Evolutionary conservation across 2,329 filamentous ascomycete genomes (phyloP).

Genomic region (Colletotrichum gigasporum): DNA sequence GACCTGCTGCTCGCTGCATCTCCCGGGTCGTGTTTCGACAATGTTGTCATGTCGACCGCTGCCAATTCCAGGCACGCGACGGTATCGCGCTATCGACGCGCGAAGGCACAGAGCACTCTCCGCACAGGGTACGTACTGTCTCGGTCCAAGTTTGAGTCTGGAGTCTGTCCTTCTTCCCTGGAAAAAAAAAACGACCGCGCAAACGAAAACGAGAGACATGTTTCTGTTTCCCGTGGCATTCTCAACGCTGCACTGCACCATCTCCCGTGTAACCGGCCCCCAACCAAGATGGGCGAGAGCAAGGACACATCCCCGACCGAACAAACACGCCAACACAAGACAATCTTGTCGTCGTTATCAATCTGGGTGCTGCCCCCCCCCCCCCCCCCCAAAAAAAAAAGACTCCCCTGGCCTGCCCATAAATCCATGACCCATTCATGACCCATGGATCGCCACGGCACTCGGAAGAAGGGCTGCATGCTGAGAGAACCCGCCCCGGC

Average conservation of each 20-base stretch:
- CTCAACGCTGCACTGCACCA: constrained; percentile 2
- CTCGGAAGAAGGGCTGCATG: not conserved
- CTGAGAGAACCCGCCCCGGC: not conserved
- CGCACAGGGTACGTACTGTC: not conserved
- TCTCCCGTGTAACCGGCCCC: not conserved
- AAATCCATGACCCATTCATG: not conserved
- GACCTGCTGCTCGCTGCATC: not conserved
- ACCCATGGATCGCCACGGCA: constrained; percentile 5
- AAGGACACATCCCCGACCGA: not conserved
- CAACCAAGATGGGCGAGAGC: not conserved
- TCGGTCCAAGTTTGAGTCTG: not conserved
- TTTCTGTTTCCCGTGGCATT: not conserved
- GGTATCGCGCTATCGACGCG: not conserved
- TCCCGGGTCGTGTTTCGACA: not conserved
- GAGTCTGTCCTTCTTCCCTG: not conserved
- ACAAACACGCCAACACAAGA: too few species aligned
- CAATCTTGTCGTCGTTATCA: too few species aligned
- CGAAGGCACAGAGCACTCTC: not conserved
- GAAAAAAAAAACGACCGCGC: not conserved
- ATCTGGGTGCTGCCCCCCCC: too few species aligned
- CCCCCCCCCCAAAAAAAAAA: too few species aligned
- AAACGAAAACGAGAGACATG: constrained; percentile 8
- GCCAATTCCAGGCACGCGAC: not conserved
- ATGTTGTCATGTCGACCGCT: constrained; percentile 24
- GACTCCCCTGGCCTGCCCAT: not conserved